phyloP scores from a whole-genome alignment of 176 grass and related monocot genomes.

The Bromus sterilis region DNA sequence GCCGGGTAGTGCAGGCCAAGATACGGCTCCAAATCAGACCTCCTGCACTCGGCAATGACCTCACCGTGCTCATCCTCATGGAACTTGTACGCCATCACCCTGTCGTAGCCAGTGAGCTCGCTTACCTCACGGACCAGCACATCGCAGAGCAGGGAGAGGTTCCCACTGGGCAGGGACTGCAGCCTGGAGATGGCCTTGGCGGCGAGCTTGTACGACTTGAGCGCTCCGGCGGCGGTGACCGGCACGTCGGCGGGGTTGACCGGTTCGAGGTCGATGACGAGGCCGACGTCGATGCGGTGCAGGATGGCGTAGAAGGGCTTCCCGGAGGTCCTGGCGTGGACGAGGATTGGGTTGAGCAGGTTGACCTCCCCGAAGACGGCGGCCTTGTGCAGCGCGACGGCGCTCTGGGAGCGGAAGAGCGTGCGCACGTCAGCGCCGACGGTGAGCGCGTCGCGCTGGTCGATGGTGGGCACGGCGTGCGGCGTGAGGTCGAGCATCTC shows the following conservation, averaged over 20 bases:
- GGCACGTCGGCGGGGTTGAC: slow-evolving; percentile 80
- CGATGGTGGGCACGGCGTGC: slow-evolving; percentile 89
- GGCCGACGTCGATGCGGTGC: slow-evolving; percentile 69
- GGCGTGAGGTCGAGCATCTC: slow-evolving; percentile 96
- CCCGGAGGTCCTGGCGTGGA: slow-evolving; percentile 77
- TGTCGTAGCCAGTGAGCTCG: slow-evolving; percentile 80
- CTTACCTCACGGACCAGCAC: slow-evolving; percentile 85
- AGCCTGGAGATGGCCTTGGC: slow-evolving; percentile 90
- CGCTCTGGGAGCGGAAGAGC: slow-evolving; percentile 72
- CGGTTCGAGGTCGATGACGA: slow-evolving; percentile 88
- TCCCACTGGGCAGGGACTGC: slow-evolving; percentile 78
- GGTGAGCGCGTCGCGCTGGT: slow-evolving; percentile 60
- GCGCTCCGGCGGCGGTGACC: slow-evolving; percentile 65
- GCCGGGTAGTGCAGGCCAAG: slow-evolving; percentile 95
- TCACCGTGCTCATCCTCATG: slow-evolving; percentile 95
- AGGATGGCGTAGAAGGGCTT: slow-evolving; percentile 98
- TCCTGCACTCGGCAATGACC: slow-evolving; percentile 89
- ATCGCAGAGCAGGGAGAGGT: slow-evolving; percentile 87
- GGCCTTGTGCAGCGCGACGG: slow-evolving; percentile 77
- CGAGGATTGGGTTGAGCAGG: slow-evolving; percentile 86
- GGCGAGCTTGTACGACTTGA: slow-evolving; percentile 90
- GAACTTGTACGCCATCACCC: slow-evolving; percentile 97
- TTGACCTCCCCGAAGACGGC: slow-evolving; percentile 69
- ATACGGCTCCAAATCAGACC: slow-evolving; percentile 79
- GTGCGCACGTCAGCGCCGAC: slow-evolving; percentile 61